Conservation (phyloP, 441 rosid species). For the Adansonia rubrostipa region DNA sequence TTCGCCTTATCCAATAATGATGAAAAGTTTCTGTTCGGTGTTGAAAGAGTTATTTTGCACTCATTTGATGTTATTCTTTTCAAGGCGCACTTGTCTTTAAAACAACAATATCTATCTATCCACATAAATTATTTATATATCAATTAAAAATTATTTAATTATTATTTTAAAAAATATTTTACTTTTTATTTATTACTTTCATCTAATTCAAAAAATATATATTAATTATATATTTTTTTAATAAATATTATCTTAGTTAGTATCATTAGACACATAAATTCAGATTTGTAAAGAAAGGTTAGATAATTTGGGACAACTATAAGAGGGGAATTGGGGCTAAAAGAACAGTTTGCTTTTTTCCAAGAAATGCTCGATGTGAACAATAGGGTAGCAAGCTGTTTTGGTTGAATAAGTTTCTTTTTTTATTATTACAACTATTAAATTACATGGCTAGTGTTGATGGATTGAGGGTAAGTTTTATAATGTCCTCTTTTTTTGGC, state of each 20-base stretch:
- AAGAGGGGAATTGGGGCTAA: conserved; percentile 26
- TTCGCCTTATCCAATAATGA: conserved; percentile 39
- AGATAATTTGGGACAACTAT: conserved; percentile 31
- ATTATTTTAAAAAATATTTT: too few relatives aligned
- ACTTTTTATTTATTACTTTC: too few relatives aligned
- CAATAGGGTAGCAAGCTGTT: background rate
- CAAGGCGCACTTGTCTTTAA: conserved; percentile 28
- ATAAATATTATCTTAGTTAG: too few relatives aligned
- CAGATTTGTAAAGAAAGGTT: too few relatives aligned
- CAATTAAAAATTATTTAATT: too few relatives aligned
- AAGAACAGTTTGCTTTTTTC: background rate
- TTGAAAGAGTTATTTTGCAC: conserved; percentile 30
- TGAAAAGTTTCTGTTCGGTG: conserved; percentile 32
- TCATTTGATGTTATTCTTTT: conserved; percentile 22
- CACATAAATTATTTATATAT: too few relatives aligned
- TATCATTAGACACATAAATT: too few relatives aligned
- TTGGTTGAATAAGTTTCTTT: background rate
- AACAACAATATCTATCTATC: background rate
- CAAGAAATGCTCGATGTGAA: background rate
- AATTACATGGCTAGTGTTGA: background rate
- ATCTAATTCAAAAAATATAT: too few relatives aligned
- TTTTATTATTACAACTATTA: background rate
- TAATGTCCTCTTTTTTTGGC: background rate
- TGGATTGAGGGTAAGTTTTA: background rate
- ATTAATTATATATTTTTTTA: too few relatives aligned